phyloP scores from a whole-genome alignment of 1,284 basidiomycete species.

The Moniliella sp. region DNA sequence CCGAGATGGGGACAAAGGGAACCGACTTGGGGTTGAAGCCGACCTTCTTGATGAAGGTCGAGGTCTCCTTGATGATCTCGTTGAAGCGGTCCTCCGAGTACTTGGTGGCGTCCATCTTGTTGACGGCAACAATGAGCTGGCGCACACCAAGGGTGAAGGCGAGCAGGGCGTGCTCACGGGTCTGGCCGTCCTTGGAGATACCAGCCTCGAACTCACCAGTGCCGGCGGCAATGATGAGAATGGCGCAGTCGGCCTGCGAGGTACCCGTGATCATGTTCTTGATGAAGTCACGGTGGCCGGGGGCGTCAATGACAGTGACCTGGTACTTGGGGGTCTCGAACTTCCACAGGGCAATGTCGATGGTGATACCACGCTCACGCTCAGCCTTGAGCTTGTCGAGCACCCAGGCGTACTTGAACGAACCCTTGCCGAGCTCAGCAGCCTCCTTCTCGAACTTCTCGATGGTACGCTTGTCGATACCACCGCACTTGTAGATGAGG shows the following conservation, averaged over 20 bases:
- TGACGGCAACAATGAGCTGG: conserved; percentile 98
- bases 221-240: conserved; percentile 97
- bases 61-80: conserved; percentile 98
- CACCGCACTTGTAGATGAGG: too few species aligned
- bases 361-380: conserved; percentile 98
- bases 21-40: conserved; percentile 98
- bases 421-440: conserved; percentile 96
- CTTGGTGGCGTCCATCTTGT: conserved; percentile 99
- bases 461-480: too few species aligned
- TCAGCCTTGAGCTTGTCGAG: conserved; percentile 99
- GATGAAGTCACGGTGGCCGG: conserved; percentile 99
- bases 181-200: conserved; percentile 99
- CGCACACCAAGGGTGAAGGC: conserved; percentile 99
- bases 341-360: conserved; percentile 63
- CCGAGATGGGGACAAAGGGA: conserved; percentile 96
- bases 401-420: conserved; percentile 93
- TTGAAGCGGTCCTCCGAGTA: conserved; percentile 99
- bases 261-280: conserved; percentile 64
- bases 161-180: conserved; percentile 97
- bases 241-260: conserved; percentile 96
- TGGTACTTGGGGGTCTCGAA: conserved; percentile 37
- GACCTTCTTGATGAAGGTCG: conserved; percentile 99
- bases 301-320: conserved; percentile 75
- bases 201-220: conserved; percentile 99
- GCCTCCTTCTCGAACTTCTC: conserved; percentile 99